phyloP scores from a whole-genome alignment of 169 alveolate species.

The Neospora caninum region DNA sequence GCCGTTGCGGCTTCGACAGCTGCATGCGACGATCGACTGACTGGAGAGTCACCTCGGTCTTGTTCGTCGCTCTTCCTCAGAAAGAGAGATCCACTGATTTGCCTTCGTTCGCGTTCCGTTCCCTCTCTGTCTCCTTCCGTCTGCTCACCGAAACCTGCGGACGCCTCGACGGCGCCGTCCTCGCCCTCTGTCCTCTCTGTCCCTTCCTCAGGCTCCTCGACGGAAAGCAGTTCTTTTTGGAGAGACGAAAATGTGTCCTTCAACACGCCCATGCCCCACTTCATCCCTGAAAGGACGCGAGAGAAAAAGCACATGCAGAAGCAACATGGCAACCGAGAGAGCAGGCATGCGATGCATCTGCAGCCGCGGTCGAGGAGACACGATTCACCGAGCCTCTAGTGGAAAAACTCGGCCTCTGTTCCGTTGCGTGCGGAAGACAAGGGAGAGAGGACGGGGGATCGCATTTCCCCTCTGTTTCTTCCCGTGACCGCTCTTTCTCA shows the following conservation, averaged over 20 bases:
- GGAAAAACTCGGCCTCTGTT: too few species aligned
- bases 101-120: background rate
- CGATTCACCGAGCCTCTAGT: too few species aligned
- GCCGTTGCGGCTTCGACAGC: conserved; percentile 14
- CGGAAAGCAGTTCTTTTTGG: background rate
- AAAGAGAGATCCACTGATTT: background rate
- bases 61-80: background rate
- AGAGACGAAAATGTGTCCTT: background rate
- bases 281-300: background rate
- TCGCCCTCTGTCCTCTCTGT: background rate
- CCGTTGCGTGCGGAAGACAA: too few species aligned
- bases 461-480: too few species aligned
- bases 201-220: background rate
- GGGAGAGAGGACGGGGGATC: too few species aligned
- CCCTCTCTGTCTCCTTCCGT: background rate
- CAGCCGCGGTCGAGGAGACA: too few species aligned
- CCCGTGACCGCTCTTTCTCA: background rate
- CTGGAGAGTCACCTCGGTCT: background rate
- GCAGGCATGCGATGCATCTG: too few species aligned
- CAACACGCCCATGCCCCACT: conserved; percentile 29
- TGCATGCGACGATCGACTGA: background rate
- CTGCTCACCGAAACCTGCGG: background rate
- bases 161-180: background rate
- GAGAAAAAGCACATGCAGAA: background rate
- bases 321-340: too few species aligned